Evolutionary conservation across 352 stramenopile species (phyloP).

Genomic region (Elongisporangium anandrum): DNA sequence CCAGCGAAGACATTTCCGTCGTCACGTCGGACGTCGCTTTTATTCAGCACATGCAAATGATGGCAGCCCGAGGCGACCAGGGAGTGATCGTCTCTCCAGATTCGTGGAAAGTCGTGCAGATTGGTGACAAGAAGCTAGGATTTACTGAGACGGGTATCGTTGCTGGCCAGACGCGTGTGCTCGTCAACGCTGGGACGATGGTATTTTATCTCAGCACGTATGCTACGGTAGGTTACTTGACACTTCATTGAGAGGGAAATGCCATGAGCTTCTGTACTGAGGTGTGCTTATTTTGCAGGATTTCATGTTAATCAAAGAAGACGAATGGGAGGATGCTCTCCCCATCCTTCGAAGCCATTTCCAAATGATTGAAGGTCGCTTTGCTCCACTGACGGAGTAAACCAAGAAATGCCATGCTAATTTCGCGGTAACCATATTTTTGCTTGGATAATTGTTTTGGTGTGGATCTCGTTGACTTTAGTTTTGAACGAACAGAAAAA

Average conservation of each 20-base stretch:
- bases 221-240: slow-evolving; percentile 36
- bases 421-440: not conserved
- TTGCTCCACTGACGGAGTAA: slow-evolving; percentile 23
- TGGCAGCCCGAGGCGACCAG: slow-evolving; percentile 29
- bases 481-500: not conserved
- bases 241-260: not conserved
- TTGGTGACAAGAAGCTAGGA: slow-evolving; percentile 52
- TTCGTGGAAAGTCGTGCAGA: slow-evolving; percentile 61
- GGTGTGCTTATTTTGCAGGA: slow-evolving; percentile 18
- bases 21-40: slow-evolving; percentile 49
- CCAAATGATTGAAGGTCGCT: slow-evolving; percentile 31
- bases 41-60: slow-evolving; percentile 24
- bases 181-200: slow-evolving; percentile 50
- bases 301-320: slow-evolving; percentile 70
- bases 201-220: slow-evolving; percentile 74
- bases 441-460: not conserved
- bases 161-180: slow-evolving; percentile 52
- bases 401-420: not conserved
- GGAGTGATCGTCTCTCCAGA: slow-evolving; percentile 59
- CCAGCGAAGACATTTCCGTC: slow-evolving; percentile 48
- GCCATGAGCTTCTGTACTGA: not conserved
- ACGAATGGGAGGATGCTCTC: slow-evolving; percentile 55
- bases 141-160: slow-evolving; percentile 63
- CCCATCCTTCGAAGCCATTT: slow-evolving; percentile 43
- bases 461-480: not conserved